These are phyloP conservation scores for Clonostachys sp. DNA, from an alignment of 2,329 filamentous ascomycete species.

Conservation along the genomic window DNA sequence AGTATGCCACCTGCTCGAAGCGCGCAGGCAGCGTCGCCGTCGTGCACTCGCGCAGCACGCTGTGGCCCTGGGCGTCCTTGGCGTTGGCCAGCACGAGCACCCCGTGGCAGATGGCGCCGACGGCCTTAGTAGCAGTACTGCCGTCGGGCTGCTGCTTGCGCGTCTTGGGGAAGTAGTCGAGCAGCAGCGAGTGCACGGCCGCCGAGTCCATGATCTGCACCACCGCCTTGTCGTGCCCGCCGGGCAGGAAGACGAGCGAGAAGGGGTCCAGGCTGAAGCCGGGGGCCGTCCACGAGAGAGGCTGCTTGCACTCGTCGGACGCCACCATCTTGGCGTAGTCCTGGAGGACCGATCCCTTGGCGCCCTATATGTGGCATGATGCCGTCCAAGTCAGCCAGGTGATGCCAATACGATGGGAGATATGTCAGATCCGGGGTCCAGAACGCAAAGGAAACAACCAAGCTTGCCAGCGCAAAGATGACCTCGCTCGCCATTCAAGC, in stretches of 20 bases:
- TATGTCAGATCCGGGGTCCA: too few species aligned
- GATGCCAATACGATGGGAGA: too few species aligned
- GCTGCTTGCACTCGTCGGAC: slow-evolving; percentile 33
- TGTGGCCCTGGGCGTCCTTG: slow-evolving; percentile 31
- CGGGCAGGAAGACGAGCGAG: slow-evolving; percentile 44
- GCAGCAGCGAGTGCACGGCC: slow-evolving; percentile 34
- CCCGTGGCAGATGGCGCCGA: slow-evolving; percentile 48
- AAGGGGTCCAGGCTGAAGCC: slow-evolving; percentile 37
- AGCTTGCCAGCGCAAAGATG: too few species aligned
- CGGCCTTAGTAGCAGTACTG: slow-evolving; percentile 24
- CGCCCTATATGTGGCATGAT: slow-evolving; percentile 25
- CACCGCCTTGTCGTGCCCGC: slow-evolving; percentile 48
- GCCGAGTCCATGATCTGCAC: slow-evolving; percentile 44
- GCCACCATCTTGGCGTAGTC: slow-evolving; percentile 37
- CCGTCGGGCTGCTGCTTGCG: slow-evolving; percentile 23
- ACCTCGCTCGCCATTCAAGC: background rate
- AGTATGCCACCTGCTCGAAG: slow-evolving; percentile 44
- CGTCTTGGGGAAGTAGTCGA: slow-evolving; percentile 41
- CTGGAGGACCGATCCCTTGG: slow-evolving; percentile 29
- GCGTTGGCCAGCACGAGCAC: slow-evolving; percentile 43
- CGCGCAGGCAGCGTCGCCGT: slow-evolving; percentile 43
- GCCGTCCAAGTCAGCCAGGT: too few species aligned
- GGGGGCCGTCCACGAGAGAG: slow-evolving; percentile 36
- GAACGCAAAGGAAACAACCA: too few species aligned
- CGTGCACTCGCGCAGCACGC: slow-evolving; percentile 37